Conservation (phyloP, 1,284 basidiomycete species). For the Austroboletus sp. region DNA sequence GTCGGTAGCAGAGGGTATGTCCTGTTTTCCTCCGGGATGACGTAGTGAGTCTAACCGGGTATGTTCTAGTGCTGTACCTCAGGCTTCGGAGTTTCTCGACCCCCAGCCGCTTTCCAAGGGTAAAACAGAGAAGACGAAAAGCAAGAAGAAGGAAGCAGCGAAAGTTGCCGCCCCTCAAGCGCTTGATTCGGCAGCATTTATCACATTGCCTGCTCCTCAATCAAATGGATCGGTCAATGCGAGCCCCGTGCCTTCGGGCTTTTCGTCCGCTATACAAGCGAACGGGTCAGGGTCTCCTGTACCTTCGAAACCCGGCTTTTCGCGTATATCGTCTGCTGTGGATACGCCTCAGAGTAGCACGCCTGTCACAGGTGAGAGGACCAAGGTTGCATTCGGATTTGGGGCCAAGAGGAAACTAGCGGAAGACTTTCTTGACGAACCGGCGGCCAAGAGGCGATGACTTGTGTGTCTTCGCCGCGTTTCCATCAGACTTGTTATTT, state of each 20-base stretch:
- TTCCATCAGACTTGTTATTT: neutral
- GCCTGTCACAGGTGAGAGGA: slow-evolving; percentile 54
- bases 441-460: slow-evolving; percentile 42
- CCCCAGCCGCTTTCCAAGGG: slow-evolving; percentile 65
- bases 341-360: slow-evolving; percentile 45
- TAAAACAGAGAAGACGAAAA: slow-evolving; percentile 71
- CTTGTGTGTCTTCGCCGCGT: neutral
- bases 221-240: slow-evolving; percentile 34
- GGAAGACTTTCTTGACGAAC: slow-evolving; percentile 49
- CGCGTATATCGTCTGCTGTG: slow-evolving; percentile 58
- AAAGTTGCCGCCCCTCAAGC: slow-evolving; percentile 41
- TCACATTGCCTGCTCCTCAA: slow-evolving; percentile 58
- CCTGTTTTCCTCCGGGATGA: neutral
- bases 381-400: slow-evolving; percentile 70
- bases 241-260: slow-evolving; percentile 43
- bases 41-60: slow-evolving; percentile 8
- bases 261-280: slow-evolving; percentile 31
- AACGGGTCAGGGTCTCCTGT: slow-evolving; percentile 53
- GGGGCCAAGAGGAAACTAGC: slow-evolving; percentile 69
- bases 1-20: slow-evolving; percentile 88
- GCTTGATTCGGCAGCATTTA: slow-evolving; percentile 55
- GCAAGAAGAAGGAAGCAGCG: slow-evolving; percentile 65
- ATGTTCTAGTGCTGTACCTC: slow-evolving; percentile 63
- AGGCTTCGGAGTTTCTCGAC: slow-evolving; percentile 70
- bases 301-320: slow-evolving; percentile 64